Base-by-base conservation (phyloP, 495 filamentous ascomycete species). In the Neurospora sp. region DNA sequence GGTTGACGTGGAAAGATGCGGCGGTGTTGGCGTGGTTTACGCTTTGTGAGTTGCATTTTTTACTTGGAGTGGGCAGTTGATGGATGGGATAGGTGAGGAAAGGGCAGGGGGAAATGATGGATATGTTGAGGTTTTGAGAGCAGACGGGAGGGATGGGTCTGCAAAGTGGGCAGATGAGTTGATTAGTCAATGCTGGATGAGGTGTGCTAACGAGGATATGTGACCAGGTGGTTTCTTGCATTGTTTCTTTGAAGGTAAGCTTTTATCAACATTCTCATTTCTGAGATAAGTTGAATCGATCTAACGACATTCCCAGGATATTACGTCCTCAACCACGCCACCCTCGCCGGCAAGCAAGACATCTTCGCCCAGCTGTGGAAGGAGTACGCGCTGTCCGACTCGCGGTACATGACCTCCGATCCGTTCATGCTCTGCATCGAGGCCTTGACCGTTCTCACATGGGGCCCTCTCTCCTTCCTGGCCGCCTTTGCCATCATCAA, bases 321-420 rank as follows among this genome's bases (percentile, higher is more conserved):
- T 80, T 95, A 91, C 76, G 87, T 91, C 76, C 78, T 88, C 73
- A 89, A 93, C 79, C 90, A 91, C 82, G 81, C 83, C 6, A 75
- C 78, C 18, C 27, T 86, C 42, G 76, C 83, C 2, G 78, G 79
- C 1, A 83, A 79, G 2, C 82, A 86, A 69, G 74, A 76, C 38
- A 77, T 94, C 1, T 89, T 94, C 54, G 91, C 91, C 1, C 92
- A 96, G 81, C 81, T 96, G 42, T 96, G 93, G 93, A 96, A 96
- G 77, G 93, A 96, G 78, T 96, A 96, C 84, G 87, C 92, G 8
- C 85, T 92, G 44, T 93, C 92, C 20, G 93, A 96, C 81, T 94
- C 92, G 39, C 88, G 93, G 42, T 96, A 96, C 76, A 83, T 96
- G 78, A 93, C 89, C 5, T 88, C 88, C 10, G 91, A 97, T 77